Percentiles rank a stretch among this genome's conserved stretches.
phyloP scores from a whole-genome alignment of 345 rosid genomes.

The Populus nigra region DNA sequence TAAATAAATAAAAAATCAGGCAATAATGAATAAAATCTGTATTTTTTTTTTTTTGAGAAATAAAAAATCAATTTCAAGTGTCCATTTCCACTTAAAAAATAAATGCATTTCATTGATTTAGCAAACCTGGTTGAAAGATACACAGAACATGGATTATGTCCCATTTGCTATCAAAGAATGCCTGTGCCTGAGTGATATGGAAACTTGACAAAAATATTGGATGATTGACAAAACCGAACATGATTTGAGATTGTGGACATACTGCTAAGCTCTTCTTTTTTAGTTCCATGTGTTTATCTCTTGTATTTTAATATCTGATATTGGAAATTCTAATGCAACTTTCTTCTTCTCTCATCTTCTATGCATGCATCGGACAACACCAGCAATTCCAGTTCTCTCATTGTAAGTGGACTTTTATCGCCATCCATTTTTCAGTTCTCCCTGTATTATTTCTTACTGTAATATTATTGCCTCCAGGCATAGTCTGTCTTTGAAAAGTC shows the following conservation, averaged over 20 bases:
- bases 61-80: too few relatives aligned
- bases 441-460: neutral
- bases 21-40: neutral
- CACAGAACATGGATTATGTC: neutral
- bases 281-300: neutral
- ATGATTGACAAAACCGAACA: neutral
- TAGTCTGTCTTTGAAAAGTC: neutral
- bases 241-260: neutral
- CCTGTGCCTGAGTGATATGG: neutral
- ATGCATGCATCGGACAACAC: slow-evolving; percentile 41
- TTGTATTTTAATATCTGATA: slow-evolving; percentile 6
- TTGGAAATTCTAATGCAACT: slow-evolving; percentile 29
- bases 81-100: neutral
- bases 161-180: slow-evolving; percentile 9
- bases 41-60: neutral
- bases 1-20: neutral
- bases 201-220: neutral
- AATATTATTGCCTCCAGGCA: neutral
- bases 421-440: neutral
- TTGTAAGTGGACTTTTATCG: slow-evolving; percentile 58
- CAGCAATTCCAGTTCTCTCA: slow-evolving; percentile 98
- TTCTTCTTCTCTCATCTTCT: slow-evolving; percentile 32
- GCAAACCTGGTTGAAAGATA: neutral
- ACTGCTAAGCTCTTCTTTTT: neutral
- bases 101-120: neutral